Evolutionary conservation across 139 green algal species (phyloP).

Genomic region (Nannochloris sp.): DNA sequence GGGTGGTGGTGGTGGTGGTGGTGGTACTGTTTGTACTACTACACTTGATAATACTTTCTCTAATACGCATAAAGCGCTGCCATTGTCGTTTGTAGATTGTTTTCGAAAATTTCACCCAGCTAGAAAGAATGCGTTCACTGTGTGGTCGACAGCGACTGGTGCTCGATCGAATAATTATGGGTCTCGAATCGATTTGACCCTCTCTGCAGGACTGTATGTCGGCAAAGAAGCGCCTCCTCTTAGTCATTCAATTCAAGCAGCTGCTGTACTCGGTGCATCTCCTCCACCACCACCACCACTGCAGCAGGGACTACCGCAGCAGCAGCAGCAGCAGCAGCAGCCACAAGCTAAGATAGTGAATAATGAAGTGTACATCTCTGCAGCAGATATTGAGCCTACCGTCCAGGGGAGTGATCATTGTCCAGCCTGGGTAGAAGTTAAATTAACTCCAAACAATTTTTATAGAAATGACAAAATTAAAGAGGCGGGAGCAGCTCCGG

Average conservation of each 20-base stretch:
- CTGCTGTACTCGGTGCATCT: no score
- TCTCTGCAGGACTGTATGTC: slow-evolving; percentile 28
- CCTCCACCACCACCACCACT: slow-evolving; percentile 6
- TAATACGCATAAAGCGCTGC: neutral
- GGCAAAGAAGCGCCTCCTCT: no score
- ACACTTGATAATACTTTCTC: neutral
- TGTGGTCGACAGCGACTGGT: slow-evolving; percentile 58
- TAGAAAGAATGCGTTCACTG: slow-evolving; percentile 61
- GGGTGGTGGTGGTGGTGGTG: neutral
- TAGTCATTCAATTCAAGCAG: no score
- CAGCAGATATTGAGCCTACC: slow-evolving; percentile 42
- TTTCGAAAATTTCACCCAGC: slow-evolving; percentile 50
- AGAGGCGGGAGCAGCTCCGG: no score
- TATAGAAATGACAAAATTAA: no score
- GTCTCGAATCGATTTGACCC: slow-evolving; percentile 66
- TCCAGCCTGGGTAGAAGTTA: slow-evolving; percentile 42
- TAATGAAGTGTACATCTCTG: neutral
- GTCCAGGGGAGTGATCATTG: slow-evolving; percentile 65
- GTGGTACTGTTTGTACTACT: neutral
- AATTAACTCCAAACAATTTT: no score
- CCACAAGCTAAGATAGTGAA: neutral
- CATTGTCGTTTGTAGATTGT: slow-evolving; percentile 31
- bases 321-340: neutral
- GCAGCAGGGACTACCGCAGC: no score
- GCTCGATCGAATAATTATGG: slow-evolving; percentile 70